phyloP scores from a whole-genome alignment of 129 eudicot genomes.

The Kitagawia praeruptora region DNA sequence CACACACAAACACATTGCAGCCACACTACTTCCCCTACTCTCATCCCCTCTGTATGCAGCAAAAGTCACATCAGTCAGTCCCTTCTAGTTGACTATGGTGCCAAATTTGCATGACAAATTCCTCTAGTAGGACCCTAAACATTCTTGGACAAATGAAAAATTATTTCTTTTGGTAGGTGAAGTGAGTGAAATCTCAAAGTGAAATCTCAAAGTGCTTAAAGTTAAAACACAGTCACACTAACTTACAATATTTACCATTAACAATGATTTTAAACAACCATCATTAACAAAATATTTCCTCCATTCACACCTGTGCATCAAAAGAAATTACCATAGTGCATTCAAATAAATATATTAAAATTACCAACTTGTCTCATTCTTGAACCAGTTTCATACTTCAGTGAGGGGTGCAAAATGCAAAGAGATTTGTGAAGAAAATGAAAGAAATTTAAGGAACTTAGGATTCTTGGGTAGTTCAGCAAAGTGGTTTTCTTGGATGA shows the following conservation, averaged over 20 bases:
- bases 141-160: background rate
- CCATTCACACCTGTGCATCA: conserved; percentile 27
- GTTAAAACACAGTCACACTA: background rate
- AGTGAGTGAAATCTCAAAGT: background rate
- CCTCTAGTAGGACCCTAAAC: background rate
- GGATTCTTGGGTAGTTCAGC: conserved; percentile 46
- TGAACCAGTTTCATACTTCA: conserved; percentile 1
- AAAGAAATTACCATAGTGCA: background rate
- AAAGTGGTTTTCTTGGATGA: conserved; percentile 14
- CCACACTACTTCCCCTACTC: background rate
- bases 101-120: background rate
- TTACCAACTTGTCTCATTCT: conserved; percentile 20
- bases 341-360: conserved; percentile 12
- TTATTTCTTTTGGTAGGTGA: background rate
- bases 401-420: background rate
- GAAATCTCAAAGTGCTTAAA: background rate
- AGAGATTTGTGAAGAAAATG: background rate
- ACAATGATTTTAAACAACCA: background rate
- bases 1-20: background rate
- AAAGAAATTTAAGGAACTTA: conserved; percentile 25
- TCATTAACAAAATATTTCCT: background rate
- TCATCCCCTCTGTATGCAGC: background rate
- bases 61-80: conserved; percentile 3
- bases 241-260: background rate
- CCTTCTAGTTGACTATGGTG: conserved; percentile 4